Evolutionary conservation across 805 yeast genomes (phyloP).

Genomic region (Myxozyma vanderwaltii): DNA sequence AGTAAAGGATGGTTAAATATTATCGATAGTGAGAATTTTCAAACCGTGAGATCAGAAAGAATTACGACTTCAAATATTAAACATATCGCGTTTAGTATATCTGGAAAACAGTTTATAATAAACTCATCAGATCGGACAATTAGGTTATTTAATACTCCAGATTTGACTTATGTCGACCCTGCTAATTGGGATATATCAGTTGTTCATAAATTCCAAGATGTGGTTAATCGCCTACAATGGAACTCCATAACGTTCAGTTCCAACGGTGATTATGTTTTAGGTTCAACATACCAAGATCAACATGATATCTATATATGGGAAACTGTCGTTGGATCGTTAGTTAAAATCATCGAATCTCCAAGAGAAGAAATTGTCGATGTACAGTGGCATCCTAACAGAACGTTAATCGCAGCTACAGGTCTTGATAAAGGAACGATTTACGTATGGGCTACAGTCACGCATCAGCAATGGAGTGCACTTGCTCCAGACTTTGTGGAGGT

Average conservation of each 20-base stretch:
- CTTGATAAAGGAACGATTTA: constrained; percentile 80
- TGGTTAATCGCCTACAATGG: constrained; percentile 87
- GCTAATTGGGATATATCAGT: constrained; percentile 58
- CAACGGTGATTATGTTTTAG: constrained; percentile 80
- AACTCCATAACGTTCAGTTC: constrained; percentile 74
- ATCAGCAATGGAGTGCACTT: constrained; percentile 94
- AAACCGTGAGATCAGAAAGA: constrained; percentile 53
- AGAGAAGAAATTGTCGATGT: constrained; percentile 84
- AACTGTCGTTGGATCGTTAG: constrained; percentile 80
- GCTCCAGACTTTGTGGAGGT: constrained; percentile 96
- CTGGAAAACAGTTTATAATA: constrained; percentile 44
- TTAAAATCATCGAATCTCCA: constrained; percentile 87
- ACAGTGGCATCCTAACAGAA: constrained; percentile 78
- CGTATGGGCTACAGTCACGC: constrained; percentile 77
- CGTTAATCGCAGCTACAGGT: constrained; percentile 80
- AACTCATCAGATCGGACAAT: constrained; percentile 43
- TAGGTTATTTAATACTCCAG: constrained; percentile 40
- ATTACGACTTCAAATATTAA: constrained; percentile 73
- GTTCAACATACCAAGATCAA: constrained; percentile 83
- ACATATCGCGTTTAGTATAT: constrained; percentile 72
- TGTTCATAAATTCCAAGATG: constrained; percentile 85
- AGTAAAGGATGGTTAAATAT: constrained; percentile 76
- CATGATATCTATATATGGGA: constrained; percentile 95
- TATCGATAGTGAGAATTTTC: constrained; percentile 31
- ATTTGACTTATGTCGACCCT: constrained; percentile 40